Evolutionary conservation across 768 basidiomycete genomes (phyloP), one percentile per base, ranked within the genome.

Genomic region (Psilocybe azurescens): DNA sequence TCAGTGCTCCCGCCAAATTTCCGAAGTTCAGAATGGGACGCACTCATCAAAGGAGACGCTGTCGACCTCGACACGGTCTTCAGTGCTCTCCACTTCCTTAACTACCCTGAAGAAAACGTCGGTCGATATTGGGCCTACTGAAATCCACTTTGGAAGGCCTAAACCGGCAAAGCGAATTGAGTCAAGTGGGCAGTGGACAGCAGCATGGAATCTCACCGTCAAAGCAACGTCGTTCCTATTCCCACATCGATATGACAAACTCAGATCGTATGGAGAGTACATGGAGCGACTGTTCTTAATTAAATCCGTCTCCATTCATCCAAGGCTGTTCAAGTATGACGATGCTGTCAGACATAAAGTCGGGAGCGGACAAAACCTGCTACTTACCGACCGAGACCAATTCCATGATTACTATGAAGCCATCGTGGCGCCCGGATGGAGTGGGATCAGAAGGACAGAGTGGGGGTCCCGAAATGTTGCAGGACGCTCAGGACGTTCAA

Each of bases 51-150:
- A 11, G 72, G 72, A 0, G 30, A 60, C 9, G 47, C 65, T 3
- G 61, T 77, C 64, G 65, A 77, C 60, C 69, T 78, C 59, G 70
- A 77, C 58, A 38, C 32, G 5, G 66, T 78, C 50, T 51, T 72
- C 58, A 47, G 64, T 2, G 46, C 54, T 6, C 51, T 67, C 50
- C 63, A 69, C 64, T 52, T 66, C 13, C 14, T 63, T 50, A n/a
- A 38, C 46, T 53, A 54, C 50, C 20, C 20, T 20, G 20, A 20
- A 20, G 20, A 20, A 20, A 20, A 20, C 20, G 20, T 20, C 20
- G 20, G 60, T 20, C 63, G 56, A n/a, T 33, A 24, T 64, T 38
- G 68, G 73, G 53, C 65, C 67, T 3, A 24, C 65, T 53, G 62
- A 68, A 33, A 61, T 74, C 61, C 53, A 52, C 20, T 14, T 62